Base-by-base conservation (phyloP, 495 filamentous ascomycete species). In the Lindgomyces ingoldianus region DNA sequence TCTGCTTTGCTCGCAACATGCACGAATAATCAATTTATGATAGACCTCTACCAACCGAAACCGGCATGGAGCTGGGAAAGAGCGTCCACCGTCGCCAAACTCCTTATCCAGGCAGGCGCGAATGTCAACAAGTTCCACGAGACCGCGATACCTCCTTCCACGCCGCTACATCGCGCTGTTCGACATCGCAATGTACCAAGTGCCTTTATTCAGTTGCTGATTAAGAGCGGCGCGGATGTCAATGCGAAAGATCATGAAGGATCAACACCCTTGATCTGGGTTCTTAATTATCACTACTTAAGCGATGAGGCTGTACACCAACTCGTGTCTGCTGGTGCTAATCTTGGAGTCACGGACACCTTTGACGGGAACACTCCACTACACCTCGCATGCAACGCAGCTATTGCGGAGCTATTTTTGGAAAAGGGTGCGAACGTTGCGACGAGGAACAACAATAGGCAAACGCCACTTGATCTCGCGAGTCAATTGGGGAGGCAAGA, bases 11-110 rank as follows among this genome's bases (percentile, higher is more conserved):
- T 47, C n/a, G 44, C 44, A 4, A 19, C n/a, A 19, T 47, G 44
- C 44, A 8, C 6, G 6, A 47, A 47, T 47, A 19, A 47, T 47
- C 44, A 8, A 22, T 9, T 9, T 47, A 47, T 19, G 4, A 6
- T 47, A 8, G 44, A 47, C n/a, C 44, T 47, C n/a, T 47, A 19
- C n/a, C 44, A 47, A 19, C 44, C 44, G n/a, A 47, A 47, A 19
- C 44, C 46, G n/a, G 46, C 46, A 3, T 49, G 46, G 46, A 22
- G 25, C 21, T 49, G 46, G 46, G 14, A 49, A 3, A 49, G 46
- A 49, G 46, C 46, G 14, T 11, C 25, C 4, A 22, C 46, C 24
- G 46, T 49, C 22, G 46, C 22, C 21, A 25, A 49, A 4, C 4
- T 49, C n/a, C 46, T 49, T 49, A 11, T 49, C 9, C 8, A 21